Base-by-base conservation (phyloP, 169 alveolate species). In the Perkinsus marinus region DNA sequence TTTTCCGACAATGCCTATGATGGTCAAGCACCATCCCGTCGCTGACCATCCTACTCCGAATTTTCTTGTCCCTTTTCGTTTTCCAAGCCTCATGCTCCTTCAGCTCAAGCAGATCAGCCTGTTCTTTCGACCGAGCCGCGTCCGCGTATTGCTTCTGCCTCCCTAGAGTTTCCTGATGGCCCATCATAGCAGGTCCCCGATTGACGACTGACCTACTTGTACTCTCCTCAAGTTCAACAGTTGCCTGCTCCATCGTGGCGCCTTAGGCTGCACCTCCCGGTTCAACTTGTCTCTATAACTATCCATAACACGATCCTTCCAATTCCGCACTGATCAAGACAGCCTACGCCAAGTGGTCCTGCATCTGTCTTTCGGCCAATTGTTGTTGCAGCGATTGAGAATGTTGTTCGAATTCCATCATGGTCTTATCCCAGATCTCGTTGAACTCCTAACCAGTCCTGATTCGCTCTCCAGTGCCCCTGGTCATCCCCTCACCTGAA, bases 21-120 rank as follows among this genome's bases (percentile, higher is more conserved):
- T n/a, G n/a, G n/a, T n/a, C n/a, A n/a, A n/a, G n/a, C n/a, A n/a
- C n/a, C 37, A 13, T 30, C 26, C 26, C 5, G 37, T 26, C 30
- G 26, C 30, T 0, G 79, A 57, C 37, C 79, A n/a, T n/a, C 34
- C 79, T 16, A 57, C 79, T 30, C 26, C 22, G 26, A 0, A 89
- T 89, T 39, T 89, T 89, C 36, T 39, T 41, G 37, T 89, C 91
- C 91, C 91, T 89, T 17, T 38, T 89, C 2, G 17, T 41, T 37
- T 89, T 89, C 91, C 91, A 89, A 5, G 36, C 46, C 68, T 34
- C 91, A 17, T 13, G 17, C 91, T 89, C 91, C 91, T 89, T 89
- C 17, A 37, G 16, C 91, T 89, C 91, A 3, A 89, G 46, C 16
- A 39, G 5, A 37, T 89, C 91, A 0, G 91, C 91, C 46, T 89